Evolutionary conservation across 139 green algal species (phyloP).

Genomic region (Chlorella sorokiniana): DNA sequence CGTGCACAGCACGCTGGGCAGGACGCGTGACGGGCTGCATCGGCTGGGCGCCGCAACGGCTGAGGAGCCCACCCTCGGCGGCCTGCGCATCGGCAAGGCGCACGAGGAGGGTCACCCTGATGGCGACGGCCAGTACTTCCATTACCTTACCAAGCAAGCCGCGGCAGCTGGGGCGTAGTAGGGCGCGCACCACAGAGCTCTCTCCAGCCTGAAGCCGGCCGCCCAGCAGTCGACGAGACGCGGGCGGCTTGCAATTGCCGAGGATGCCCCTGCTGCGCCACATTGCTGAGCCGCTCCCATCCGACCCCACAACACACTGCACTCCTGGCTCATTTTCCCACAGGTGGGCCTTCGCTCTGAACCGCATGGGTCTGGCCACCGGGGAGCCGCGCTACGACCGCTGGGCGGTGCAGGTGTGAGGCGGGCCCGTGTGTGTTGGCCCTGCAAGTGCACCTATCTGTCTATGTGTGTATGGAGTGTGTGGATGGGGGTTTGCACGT

Average conservation of each 20-base stretch:
- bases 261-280: background rate
- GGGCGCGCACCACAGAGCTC: too few species aligned
- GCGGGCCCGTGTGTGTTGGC: too few species aligned
- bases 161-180: too few species aligned
- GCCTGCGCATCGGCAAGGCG: constrained; percentile 61
- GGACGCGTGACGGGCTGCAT: background rate
- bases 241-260: background rate
- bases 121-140: constrained; percentile 44
- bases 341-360: constrained; percentile 61
- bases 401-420: constrained; percentile 41
- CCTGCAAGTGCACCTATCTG: too few species aligned
- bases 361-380: constrained; percentile 35
- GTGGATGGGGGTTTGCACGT: background rate
- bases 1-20: constrained; percentile 50
- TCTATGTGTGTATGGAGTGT: background rate
- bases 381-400: constrained; percentile 37
- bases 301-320: background rate
- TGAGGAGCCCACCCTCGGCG: constrained; percentile 45
- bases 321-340: too few species aligned
- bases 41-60: constrained; percentile 39
- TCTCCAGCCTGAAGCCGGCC: too few species aligned
- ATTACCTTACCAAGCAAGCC: background rate
- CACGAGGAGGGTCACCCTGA: constrained; percentile 49
- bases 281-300: background rate
- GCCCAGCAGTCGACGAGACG: background rate